Percentiles rank a stretch among this genome's conserved stretches.
phyloP scores from a whole-genome alignment of 306 rosid species.

The Fragaria vesca region DNA sequence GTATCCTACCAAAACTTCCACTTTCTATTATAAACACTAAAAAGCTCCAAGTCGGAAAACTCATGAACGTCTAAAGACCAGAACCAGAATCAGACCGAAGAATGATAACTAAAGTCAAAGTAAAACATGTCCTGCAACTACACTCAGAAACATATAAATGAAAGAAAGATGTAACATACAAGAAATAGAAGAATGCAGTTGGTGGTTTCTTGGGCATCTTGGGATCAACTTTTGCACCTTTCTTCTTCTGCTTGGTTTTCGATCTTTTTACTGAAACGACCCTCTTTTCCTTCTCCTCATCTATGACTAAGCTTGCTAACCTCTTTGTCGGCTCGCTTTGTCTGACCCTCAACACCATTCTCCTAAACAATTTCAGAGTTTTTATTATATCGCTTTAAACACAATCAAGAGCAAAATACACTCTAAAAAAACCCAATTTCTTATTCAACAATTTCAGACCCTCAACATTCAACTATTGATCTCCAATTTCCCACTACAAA shows the following conservation, averaged over 20 bases:
- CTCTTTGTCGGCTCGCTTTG: conserved; percentile 39
- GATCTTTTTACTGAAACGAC: conserved; percentile 39
- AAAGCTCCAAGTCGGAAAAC: background rate
- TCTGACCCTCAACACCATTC: conserved; percentile 56
- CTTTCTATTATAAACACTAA: background rate
- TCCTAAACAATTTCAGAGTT: conserved; percentile 35
- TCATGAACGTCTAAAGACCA: background rate
- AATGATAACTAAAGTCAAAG: background rate
- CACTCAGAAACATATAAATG: conserved; percentile 10
- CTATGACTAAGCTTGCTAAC: conserved; percentile 15
- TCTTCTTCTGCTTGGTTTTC: conserved; percentile 59
- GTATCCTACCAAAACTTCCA: background rate
- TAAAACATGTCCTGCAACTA: conserved; percentile 15
- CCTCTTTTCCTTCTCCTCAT: conserved; percentile 30
- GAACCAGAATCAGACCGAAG: background rate
- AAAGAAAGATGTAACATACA: conserved; percentile 44
- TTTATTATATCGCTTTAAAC: background rate
- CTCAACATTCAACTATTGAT: background rate
- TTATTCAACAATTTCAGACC: background rate
- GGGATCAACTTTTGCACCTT: conserved; percentile 54
- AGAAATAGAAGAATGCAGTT: conserved; percentile 92
- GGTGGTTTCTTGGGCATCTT: conserved; percentile 97
- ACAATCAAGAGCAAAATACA: background rate
- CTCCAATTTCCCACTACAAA: too few species aligned
- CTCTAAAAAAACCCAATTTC: background rate